A percentile compares a stretch with the other conserved stretches of the same genome.
These are phyloP conservation scores for Phytophthora syringae DNA, from an alignment of 352 stramenopile species.

Conservation along the genomic window DNA sequence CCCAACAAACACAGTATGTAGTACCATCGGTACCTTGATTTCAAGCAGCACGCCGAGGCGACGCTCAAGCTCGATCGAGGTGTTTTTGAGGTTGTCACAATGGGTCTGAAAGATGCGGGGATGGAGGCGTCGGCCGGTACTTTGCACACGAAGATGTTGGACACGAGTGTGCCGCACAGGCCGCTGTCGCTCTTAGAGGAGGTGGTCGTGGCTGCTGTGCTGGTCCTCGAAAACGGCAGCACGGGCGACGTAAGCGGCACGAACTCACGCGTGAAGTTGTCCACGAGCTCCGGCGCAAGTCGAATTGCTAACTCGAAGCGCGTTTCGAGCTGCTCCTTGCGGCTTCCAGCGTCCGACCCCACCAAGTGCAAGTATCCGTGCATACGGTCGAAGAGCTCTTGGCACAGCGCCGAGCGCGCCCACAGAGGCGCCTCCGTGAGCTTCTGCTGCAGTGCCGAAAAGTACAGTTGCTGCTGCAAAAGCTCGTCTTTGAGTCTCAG, in stretches of 20 bases:
- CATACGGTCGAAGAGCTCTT: slow-evolving; percentile 50
- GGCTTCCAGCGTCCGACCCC: slow-evolving; percentile 9
- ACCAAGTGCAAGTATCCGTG: slow-evolving; percentile 45
- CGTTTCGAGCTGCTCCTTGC: slow-evolving; percentile 35
- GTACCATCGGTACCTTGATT: slow-evolving; percentile 44
- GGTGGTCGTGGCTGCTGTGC: slow-evolving; percentile 33
- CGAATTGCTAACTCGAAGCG: slow-evolving; percentile 42
- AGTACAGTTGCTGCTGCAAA: slow-evolving; percentile 64
- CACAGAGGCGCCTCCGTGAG: slow-evolving; percentile 53
- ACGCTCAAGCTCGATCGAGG: slow-evolving; percentile 41
- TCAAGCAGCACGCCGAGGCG: slow-evolving; percentile 48
- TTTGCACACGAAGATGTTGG: slow-evolving; percentile 67
- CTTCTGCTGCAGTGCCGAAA: slow-evolving; percentile 52
- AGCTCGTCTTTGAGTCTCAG: slow-evolving; percentile 53
- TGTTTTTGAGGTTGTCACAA: slow-evolving; percentile 41
- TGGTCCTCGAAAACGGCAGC: slow-evolving; percentile 55
- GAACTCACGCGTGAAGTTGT: slow-evolving; percentile 48
- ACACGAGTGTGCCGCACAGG: slow-evolving; percentile 47
- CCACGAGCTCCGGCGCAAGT: slow-evolving; percentile 36
- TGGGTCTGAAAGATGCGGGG: slow-evolving; percentile 41
- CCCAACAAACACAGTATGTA: slow-evolving; percentile 12
- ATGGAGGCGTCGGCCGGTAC: slow-evolving; percentile 44
- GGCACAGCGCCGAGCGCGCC: slow-evolving; percentile 34
- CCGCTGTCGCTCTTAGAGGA: slow-evolving; percentile 14
- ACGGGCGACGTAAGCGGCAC: slow-evolving; percentile 35